These are phyloP conservation scores for Lachnellula occidentalis DNA, from an alignment of 2,329 filamentous ascomycete species.

Conservation along the genomic window DNA sequence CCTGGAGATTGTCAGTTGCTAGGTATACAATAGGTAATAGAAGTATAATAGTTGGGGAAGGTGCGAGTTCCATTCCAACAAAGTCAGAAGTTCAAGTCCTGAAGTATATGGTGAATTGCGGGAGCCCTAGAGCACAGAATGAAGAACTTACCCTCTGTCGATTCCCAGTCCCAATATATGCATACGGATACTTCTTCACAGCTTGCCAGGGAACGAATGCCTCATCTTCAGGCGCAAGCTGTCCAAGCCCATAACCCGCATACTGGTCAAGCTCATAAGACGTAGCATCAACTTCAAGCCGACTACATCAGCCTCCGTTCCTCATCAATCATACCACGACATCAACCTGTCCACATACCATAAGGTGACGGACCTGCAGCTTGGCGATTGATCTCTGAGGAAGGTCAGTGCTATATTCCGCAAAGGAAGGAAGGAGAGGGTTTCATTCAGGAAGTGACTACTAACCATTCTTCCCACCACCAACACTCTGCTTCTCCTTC, in stretches of 20 bases:
- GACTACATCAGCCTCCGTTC: background rate
- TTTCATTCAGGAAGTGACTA: background rate
- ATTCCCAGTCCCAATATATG: slow-evolving; percentile 52
- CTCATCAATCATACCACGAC: too few relatives aligned
- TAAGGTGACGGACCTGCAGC: background rate
- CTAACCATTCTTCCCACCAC: background rate
- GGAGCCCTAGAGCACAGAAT: background rate
- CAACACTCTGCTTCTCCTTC: background rate
- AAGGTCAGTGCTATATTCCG: background rate
- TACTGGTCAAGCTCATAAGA: background rate
- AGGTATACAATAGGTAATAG: too few relatives aligned
- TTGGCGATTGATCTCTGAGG: background rate
- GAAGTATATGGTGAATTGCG: background rate
- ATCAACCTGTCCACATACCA: background rate
- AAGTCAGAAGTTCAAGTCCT: background rate
- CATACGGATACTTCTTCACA: slow-evolving; percentile 52
- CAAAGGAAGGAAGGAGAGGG: background rate
- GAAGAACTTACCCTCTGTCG: slow-evolving; percentile 38
- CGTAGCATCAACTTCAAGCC: background rate
- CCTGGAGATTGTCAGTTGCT: slow-evolving; percentile 15
- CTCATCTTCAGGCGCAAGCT: slow-evolving; percentile 26
- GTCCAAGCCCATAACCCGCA: slow-evolving; percentile 14
- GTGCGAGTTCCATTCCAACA: background rate
- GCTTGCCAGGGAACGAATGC: slow-evolving; percentile 47
- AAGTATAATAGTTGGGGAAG: background rate